Evolutionary conservation across 345 rosid genomes (phyloP), one percentile per base, ranked within the genome.

Genomic region (Syzygium jambos): DNA sequence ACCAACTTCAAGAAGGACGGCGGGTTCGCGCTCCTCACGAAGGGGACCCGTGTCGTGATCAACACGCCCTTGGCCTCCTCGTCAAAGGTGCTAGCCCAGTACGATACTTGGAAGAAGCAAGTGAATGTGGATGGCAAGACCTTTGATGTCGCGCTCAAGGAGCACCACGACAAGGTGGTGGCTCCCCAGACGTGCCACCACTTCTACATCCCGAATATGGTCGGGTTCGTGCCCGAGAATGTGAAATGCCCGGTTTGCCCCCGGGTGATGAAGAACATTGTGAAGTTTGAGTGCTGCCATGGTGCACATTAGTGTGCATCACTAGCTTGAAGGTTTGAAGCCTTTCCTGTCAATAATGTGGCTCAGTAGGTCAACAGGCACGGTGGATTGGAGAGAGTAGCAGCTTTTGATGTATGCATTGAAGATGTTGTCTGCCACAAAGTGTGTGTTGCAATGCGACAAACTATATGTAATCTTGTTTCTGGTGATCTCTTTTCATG

Each of bases 281-380:
- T 84, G 61, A 87, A 84, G 83, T 87, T 84, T 29, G 83, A 59
- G 56, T 87, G 89, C 51, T 84, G 89, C 84, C 89, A 87, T 52
- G 89, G 88, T 29, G 88, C 77, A 51, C 88, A 78, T 78, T 78
- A 68, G 78, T 34, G 78, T 30, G 46, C 78, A 30, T 2, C 41
- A 30, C 65, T 27, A 9, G 78, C 78, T 16, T 8, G 6, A 16
- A 8, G 43, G 46, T 30, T 68, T 68, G 78, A 68, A 30, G 78
- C 43, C 12, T 30, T 30, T 30, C 2, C 3, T 17, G 22, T 30
- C 78, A 68, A 30, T 68, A 68, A 65, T 30, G 22, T 68, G 78
- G 78, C 12, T 34, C 8, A 68, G 46, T 30, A 30, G 21, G 78
- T 65, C 41, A 30, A 65, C 21, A 30, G 22, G 78, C 78, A 8